phyloP scores from a whole-genome alignment of 225 moss, liverwort and hornwort genomes.

The Asterella californica region DNA sequence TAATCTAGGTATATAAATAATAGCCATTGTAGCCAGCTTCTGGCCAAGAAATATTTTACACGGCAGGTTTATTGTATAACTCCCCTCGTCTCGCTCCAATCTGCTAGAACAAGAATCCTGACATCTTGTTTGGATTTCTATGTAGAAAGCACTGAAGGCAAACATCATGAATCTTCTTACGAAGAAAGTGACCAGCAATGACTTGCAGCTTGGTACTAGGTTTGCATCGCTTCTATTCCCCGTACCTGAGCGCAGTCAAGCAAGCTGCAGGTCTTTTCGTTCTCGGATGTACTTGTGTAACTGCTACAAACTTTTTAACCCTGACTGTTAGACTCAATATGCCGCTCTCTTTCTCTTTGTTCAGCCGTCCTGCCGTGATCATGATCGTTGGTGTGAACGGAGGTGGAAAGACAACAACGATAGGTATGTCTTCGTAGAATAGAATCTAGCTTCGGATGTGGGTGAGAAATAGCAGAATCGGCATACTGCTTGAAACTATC shows the following conservation, averaged over 20 bases:
- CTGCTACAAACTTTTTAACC: too few relatives aligned
- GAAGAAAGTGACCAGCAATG: slow-evolving; percentile 62
- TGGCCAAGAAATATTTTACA: too few relatives aligned
- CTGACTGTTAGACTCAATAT: neutral
- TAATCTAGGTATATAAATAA: too few relatives aligned
- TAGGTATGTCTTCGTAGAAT: slow-evolving; percentile 46
- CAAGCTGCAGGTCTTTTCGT: neutral
- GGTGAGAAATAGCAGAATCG: neutral
- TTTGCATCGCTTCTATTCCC: slow-evolving; percentile 13
- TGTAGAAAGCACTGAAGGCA: slow-evolving; percentile 70
- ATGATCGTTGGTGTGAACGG: slow-evolving; percentile 96
- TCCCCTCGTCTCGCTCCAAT: neutral
- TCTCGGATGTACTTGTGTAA: neutral
- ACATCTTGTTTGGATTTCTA: neutral
- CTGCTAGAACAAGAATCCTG: neutral
- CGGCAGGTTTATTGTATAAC: too few relatives aligned
- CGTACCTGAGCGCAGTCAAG: neutral
- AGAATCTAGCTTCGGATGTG: neutral
- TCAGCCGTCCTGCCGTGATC: slow-evolving; percentile 85
- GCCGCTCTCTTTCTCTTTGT: slow-evolving; percentile 6
- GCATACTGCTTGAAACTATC: too few relatives aligned
- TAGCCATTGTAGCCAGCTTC: too few relatives aligned
- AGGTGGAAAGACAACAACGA: slow-evolving; percentile 96
- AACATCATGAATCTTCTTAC: slow-evolving; percentile 77
- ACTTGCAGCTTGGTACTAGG: slow-evolving; percentile 83